These are phyloP conservation scores for Trypanosomatidae sp. DNA, from an alignment of 208 protist species.

Conservation along the genomic window DNA sequence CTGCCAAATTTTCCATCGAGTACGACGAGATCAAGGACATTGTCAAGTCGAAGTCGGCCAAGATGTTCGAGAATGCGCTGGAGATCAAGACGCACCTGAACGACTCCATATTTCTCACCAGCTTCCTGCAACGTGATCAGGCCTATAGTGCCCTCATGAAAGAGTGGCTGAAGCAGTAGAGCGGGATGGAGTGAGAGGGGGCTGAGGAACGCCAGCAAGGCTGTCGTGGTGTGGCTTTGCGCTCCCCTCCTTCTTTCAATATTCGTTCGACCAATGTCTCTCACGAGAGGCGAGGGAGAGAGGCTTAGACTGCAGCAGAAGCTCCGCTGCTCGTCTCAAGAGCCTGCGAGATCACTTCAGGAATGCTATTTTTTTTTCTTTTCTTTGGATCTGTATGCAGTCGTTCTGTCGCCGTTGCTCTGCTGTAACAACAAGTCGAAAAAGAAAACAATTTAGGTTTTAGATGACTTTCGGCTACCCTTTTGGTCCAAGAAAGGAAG, in stretches of 20 bases:
- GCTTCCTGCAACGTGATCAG: slow-evolving; percentile 70
- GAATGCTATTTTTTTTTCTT: no score
- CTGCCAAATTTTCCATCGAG: slow-evolving; percentile 56
- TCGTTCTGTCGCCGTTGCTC: no score
- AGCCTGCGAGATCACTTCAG: no score
- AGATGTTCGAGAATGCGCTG: slow-evolving; percentile 73
- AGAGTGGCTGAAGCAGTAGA: slow-evolving; percentile 71
- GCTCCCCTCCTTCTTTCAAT: background rate
- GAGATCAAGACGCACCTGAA: slow-evolving; percentile 67
- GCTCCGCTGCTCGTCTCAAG: no score
- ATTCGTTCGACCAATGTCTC: background rate
- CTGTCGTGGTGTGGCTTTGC: background rate
- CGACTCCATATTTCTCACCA: slow-evolving; percentile 57
- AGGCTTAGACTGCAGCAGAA: no score
- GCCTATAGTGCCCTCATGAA: slow-evolving; percentile 68
- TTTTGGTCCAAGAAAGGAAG: no score
- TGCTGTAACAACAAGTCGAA: no score
- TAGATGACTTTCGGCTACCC: no score
- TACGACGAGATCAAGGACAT: slow-evolving; percentile 87
- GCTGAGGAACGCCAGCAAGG: no score
- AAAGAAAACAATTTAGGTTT: no score
- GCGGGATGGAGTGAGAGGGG: background rate
- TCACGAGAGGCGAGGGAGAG: no score
- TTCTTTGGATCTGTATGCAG: no score
- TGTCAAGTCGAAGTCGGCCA: slow-evolving; percentile 62